Evolutionary conservation across 345 rosid species (phyloP), one percentile per base, ranked within the genome.

Genomic region (Euphorbia tirucalli): DNA sequence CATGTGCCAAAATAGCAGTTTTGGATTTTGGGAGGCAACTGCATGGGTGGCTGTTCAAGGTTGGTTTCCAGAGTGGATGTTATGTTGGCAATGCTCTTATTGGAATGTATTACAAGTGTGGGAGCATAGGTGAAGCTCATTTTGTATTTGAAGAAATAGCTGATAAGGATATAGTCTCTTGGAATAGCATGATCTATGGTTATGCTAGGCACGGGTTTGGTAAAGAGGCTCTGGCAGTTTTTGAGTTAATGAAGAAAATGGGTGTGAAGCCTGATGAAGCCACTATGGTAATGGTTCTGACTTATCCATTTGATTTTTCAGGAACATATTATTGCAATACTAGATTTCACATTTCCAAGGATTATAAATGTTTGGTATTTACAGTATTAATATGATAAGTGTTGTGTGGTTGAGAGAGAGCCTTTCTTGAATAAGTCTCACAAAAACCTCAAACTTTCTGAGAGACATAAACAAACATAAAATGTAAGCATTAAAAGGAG

Each of bases 151-250:
- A 79, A 75, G 90, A 85, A 75, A 86, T 89, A 86, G 41, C 48
- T 43, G 87, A 85, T 43, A 87, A 82, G 68, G 94, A 89, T 75
- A 71, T 84, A 25, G 82, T 89, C 72, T 84, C 90, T 30, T 89
- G 94, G 90, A 89, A 89, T 79, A 89, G 90, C 27, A 84, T 86
- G 85, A 83, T 89, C 75, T 72, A 82, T 50, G 94, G 92, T 66
- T 89, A 86, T 66, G 87, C 92, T 49, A 84, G 92, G 71, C 87
- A 89, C 68, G 90, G 94, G 39, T 86, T 85, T 24, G 88, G 92
- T 8, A 65, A 78, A 67, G 83, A 86, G 74, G 86, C 94, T 50
- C 73, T 89, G 64, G 75, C 48, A 41, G 57, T 87, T 56, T 87
- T 89, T 11, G 88, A 86, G 76, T 86, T 83, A 52, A 84, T 89